Evolutionary conservation across 1,284 basidiomycete genomes (phyloP).

Genomic region (Rhizopogon hawkerae): DNA sequence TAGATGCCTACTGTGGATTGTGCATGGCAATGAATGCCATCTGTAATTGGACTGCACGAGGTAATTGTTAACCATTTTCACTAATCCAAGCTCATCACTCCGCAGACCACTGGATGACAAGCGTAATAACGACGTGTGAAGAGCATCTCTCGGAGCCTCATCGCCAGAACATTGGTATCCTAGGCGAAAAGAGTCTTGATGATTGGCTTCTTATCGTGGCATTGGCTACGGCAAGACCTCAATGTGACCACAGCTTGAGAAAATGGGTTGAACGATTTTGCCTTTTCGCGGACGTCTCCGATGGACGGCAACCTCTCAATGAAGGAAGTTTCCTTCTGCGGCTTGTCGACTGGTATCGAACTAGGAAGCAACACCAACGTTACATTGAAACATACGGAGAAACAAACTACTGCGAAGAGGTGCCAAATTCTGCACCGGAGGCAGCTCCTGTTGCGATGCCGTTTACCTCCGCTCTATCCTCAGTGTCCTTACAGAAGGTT

Average conservation of each 20-base stretch:
- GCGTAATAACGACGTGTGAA: constrained; percentile 38
- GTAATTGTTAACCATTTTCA: constrained; percentile 20
- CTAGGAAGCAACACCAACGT: constrained; percentile 42
- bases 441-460: constrained; percentile 18
- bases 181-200: constrained; percentile 30
- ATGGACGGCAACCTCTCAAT: constrained; percentile 29
- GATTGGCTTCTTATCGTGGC: constrained; percentile 41
- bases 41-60: constrained; percentile 49
- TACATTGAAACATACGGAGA: constrained; percentile 39
- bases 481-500: constrained; percentile 31
- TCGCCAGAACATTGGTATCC: constrained; percentile 31
- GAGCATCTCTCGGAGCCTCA: constrained; percentile 39
- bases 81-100: constrained; percentile 16
- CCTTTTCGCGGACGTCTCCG: constrained; percentile 25
- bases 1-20: constrained; percentile 52
- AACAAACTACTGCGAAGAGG: constrained; percentile 15
- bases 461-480: constrained; percentile 28
- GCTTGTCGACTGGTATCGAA: constrained; percentile 43
- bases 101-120: constrained; percentile 37
- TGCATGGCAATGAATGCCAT: constrained; percentile 45
- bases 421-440: constrained; percentile 6
- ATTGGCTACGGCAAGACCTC: constrained; percentile 20
- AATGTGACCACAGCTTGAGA: constrained; percentile 24
- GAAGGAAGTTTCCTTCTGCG: constrained; percentile 49
- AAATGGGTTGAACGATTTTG: constrained; percentile 34